Evolutionary conservation across 768 basidiomycete genomes (phyloP).

Genomic region (Gyrodon lividus): DNA sequence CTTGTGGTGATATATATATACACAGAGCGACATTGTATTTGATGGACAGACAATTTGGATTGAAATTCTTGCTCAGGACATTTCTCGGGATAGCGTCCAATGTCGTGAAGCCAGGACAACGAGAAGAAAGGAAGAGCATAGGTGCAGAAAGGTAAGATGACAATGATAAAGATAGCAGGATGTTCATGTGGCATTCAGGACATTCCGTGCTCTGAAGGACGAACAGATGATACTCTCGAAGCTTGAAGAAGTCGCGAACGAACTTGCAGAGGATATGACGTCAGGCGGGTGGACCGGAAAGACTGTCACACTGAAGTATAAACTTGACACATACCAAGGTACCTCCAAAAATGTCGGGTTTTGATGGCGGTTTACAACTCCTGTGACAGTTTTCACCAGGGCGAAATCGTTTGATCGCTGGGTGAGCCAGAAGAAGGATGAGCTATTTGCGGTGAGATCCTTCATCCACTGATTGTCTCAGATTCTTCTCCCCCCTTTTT

Average conservation of each 20-base stretch:
- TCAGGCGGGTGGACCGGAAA: slow-evolving; percentile 81
- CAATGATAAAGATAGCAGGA: neutral
- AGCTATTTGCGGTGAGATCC: slow-evolving; percentile 67
- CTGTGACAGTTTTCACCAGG: slow-evolving; percentile 65
- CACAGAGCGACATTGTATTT: slow-evolving; percentile 72
- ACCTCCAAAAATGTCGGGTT: neutral
- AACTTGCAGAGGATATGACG: slow-evolving; percentile 79
- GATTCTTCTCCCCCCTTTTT: neutral
- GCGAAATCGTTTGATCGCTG: slow-evolving; percentile 78
- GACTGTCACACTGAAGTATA: slow-evolving; percentile 91
- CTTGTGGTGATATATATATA: slow-evolving; percentile 84
- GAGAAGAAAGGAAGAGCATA: slow-evolving; percentile 89
- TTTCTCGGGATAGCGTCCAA: slow-evolving; percentile 89
- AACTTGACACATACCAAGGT: slow-evolving; percentile 89
- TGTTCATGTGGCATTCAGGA: slow-evolving; percentile 42
- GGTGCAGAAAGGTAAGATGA: slow-evolving; percentile 75
- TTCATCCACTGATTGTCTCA: neutral
- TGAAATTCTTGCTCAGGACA: slow-evolving; percentile 70
- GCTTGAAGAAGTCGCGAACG: slow-evolving; percentile 76
- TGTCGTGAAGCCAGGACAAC: slow-evolving; percentile 65
- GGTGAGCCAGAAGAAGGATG: slow-evolving; percentile 72
- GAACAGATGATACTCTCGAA: slow-evolving; percentile 68
- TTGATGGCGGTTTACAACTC: slow-evolving; percentile 6
- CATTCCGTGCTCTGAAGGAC: slow-evolving; percentile 69
- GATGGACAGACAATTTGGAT: slow-evolving; percentile 87